These are phyloP conservation scores for Macrocybe sp. DNA, from an alignment of 1,284 basidiomycete species.

Conservation along the genomic window DNA sequence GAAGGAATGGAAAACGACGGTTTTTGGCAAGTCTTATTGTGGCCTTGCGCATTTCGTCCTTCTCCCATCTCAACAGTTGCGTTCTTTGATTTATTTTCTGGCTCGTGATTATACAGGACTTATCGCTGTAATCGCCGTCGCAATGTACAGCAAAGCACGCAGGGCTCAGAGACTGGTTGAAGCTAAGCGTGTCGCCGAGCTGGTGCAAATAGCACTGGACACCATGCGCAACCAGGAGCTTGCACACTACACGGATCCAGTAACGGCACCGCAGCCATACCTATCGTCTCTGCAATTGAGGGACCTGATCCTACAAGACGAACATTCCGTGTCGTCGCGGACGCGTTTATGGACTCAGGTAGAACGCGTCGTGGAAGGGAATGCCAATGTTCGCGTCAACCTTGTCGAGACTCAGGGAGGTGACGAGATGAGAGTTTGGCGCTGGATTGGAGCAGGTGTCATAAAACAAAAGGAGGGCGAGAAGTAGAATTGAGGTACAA, in stretches of 20 bases:
- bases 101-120: conserved; percentile 13
- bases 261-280: conserved; percentile 73
- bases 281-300: conserved; percentile 88
- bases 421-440: conserved; percentile 82
- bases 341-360: conserved; percentile 84
- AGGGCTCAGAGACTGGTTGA: conserved; percentile 57
- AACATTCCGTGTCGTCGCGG: conserved; percentile 68
- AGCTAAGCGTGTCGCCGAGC: conserved; percentile 63
- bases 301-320: conserved; percentile 82
- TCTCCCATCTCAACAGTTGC: conserved; percentile 7
- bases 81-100: conserved; percentile 3
- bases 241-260: conserved; percentile 81
- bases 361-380: conserved; percentile 85
- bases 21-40: conserved; percentile 50
- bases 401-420: conserved; percentile 87
- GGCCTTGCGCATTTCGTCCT: not conserved
- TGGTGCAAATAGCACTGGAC: conserved; percentile 79
- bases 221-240: conserved; percentile 85
- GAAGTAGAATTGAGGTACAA: not conserved
- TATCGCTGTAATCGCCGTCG: conserved; percentile 26
- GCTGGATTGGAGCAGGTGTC: conserved; percentile 57
- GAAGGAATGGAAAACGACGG: conserved; percentile 62
- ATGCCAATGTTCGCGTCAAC: conserved; percentile 90
- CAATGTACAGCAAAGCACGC: conserved; percentile 34
- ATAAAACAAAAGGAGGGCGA: too few species aligned